phyloP scores from a whole-genome alignment of 352 stramenopile species.

The Pythium guiyangense region DNA sequence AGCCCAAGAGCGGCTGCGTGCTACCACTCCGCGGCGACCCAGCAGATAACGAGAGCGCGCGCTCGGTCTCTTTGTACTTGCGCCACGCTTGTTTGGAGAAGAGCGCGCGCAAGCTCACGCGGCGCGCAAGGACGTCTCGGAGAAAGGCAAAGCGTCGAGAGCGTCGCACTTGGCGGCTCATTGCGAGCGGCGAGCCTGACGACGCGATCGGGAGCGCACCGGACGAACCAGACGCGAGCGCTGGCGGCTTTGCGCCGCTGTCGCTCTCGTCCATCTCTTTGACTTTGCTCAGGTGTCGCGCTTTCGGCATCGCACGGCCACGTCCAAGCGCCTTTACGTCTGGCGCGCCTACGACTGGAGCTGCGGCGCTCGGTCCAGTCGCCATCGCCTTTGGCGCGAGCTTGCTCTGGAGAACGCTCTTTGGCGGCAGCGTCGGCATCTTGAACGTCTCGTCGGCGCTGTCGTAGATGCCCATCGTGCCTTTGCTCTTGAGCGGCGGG shows the following conservation, averaged over 20 bases:
- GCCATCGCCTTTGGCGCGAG: conserved; percentile 2
- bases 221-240: not conserved
- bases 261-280: conserved; percentile 2
- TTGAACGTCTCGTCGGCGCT: conserved; percentile 67
- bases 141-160: conserved; percentile 30
- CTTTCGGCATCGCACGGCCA: not conserved
- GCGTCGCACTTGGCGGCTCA: conserved; percentile 10
- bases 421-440: conserved; percentile 69
- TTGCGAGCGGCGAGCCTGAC: conserved; percentile 9
- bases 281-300: conserved; percentile 5
- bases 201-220: not conserved
- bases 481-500: conserved; percentile 61
- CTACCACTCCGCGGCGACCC: conserved; percentile 13
- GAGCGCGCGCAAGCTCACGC: conserved; percentile 26
- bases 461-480: conserved; percentile 51
- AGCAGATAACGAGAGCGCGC: conserved; percentile 12
- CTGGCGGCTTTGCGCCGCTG: not conserved
- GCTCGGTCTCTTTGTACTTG: conserved; percentile 49
- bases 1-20: conserved; percentile 12
- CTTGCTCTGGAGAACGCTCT: conserved; percentile 24
- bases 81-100: conserved; percentile 46
- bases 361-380: conserved; percentile 1
- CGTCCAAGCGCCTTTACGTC: not conserved
- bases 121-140: conserved; percentile 26
- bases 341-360: not conserved